A percentile compares a stretch with the other conserved stretches of the same genome.
Conservation (phyloP, 768 basidiomycete species). For the Rhodotorula taiwanensis region DNA sequence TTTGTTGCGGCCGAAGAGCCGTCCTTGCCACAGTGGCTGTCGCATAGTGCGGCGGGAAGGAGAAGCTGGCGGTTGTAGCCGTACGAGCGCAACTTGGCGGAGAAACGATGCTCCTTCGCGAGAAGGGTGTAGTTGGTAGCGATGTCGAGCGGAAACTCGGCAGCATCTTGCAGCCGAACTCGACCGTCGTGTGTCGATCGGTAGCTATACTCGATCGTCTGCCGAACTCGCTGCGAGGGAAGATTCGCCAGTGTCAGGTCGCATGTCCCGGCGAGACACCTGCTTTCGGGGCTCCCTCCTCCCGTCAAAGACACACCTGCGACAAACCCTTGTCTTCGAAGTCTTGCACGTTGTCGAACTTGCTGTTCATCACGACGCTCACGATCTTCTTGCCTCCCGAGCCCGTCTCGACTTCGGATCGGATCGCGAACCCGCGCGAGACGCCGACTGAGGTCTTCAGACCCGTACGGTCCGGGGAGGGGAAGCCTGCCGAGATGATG, state of each 20-base stretch:
- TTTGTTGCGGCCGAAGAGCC: not conserved
- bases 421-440: not conserved
- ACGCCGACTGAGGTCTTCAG: not conserved
- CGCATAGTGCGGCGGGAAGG: not conserved
- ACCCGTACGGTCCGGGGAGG: not conserved
- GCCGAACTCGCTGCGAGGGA: not conserved
- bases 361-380: not conserved
- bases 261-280: fast-evolving
- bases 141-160: constrained; percentile 10
- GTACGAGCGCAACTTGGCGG: constrained; percentile 2
- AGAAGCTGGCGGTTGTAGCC: constrained; percentile 2
- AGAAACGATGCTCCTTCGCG: not conserved
- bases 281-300: too few species aligned
- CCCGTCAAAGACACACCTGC: not conserved
- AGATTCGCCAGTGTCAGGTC: not conserved
- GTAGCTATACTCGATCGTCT: not conserved
- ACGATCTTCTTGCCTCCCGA: not conserved
- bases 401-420: not conserved
- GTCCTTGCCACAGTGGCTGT: too few species aligned
- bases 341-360: not conserved
- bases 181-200: not conserved
- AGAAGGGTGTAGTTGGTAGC: constrained; percentile 15
- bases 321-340: not conserved
- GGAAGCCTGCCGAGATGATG: not conserved
- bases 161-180: not conserved